Conservation (phyloP, 495 filamentous ascomycete genomes). For the Aspergillus heteromorphus region DNA sequence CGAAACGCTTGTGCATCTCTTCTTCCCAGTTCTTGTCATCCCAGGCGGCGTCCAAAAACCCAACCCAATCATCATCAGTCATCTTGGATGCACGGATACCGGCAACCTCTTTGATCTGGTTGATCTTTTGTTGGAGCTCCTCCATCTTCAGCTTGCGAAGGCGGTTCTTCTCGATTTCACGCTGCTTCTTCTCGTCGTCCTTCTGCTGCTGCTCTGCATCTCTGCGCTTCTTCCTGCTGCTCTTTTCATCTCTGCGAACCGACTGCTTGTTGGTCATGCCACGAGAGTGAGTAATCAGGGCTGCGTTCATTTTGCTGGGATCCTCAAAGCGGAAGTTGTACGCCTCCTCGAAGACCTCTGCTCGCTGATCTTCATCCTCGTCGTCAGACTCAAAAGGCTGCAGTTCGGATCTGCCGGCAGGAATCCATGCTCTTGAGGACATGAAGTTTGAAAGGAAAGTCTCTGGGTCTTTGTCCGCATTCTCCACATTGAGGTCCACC, state of each 20-base stretch:
- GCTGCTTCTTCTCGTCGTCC: slow-evolving; percentile 69
- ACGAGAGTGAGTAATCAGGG: slow-evolving; percentile 79
- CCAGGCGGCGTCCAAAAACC: slow-evolving; percentile 79
- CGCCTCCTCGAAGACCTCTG: slow-evolving; percentile 85
- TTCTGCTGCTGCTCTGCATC: slow-evolving; percentile 71
- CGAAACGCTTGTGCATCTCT: slow-evolving; percentile 82
- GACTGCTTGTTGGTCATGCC: slow-evolving; percentile 73
- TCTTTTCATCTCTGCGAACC: slow-evolving; percentile 77
- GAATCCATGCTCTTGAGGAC: slow-evolving; percentile 81
- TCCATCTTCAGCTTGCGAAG: slow-evolving; percentile 82
- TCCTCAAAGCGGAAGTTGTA: slow-evolving; percentile 98
- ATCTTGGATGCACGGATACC: slow-evolving; percentile 61
- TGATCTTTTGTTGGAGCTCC: slow-evolving; percentile 75
- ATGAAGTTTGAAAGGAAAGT: slow-evolving; percentile 86
- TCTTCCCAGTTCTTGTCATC: slow-evolving; percentile 81
- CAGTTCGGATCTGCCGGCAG: slow-evolving; percentile 51
- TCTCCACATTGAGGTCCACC: slow-evolving; percentile 55
- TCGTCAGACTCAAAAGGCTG: slow-evolving; percentile 89
- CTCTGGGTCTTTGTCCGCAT: slow-evolving; percentile 86
- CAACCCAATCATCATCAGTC: slow-evolving; percentile 71
- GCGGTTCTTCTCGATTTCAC: slow-evolving; percentile 75
- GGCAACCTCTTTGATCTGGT: slow-evolving; percentile 79
- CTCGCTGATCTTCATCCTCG: slow-evolving; percentile 71
- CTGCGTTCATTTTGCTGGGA: slow-evolving; percentile 75
- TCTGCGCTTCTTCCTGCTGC: slow-evolving; percentile 65